phyloP scores from a whole-genome alignment of 768 basidiomycete genomes.

The Trametes cingulata region DNA sequence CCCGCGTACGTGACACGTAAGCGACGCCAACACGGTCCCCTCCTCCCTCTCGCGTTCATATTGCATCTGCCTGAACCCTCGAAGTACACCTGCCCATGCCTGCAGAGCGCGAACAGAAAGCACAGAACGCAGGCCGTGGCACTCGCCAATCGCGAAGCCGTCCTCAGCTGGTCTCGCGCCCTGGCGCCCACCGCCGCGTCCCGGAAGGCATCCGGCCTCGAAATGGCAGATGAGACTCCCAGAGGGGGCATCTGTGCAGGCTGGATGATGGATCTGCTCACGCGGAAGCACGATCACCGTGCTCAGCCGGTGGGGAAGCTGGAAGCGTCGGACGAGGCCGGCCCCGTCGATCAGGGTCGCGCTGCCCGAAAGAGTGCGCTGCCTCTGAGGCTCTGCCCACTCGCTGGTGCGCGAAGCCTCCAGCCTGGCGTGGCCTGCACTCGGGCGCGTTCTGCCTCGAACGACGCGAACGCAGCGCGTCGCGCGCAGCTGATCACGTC shows the following conservation, averaged over 20 bases:
- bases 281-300: not conserved
- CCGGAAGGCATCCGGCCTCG: not conserved
- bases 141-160: constrained; percentile 13
- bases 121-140: not conserved
- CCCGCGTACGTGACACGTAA: not conserved
- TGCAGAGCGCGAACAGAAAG: not conserved
- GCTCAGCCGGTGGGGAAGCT: not conserved
- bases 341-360: constrained; percentile 22
- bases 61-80: not conserved
- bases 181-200: not conserved
- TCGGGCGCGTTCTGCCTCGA: not conserved
- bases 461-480: not conserved
- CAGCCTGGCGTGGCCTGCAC: not conserved
- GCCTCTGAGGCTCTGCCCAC: not conserved
- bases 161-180: not conserved
- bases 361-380: constrained; percentile 10
- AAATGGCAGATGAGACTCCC: not conserved
- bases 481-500: not conserved
- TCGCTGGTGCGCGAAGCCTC: not conserved
- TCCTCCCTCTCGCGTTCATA: not conserved
- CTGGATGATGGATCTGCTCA: constrained; percentile 1
- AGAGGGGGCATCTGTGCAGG: not conserved
- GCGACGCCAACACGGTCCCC: not conserved
- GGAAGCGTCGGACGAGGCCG: constrained; percentile 8
- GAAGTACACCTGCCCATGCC: not conserved